phyloP scores from a whole-genome alignment of 148 eudicot species.

The Cornus kousa region DNA sequence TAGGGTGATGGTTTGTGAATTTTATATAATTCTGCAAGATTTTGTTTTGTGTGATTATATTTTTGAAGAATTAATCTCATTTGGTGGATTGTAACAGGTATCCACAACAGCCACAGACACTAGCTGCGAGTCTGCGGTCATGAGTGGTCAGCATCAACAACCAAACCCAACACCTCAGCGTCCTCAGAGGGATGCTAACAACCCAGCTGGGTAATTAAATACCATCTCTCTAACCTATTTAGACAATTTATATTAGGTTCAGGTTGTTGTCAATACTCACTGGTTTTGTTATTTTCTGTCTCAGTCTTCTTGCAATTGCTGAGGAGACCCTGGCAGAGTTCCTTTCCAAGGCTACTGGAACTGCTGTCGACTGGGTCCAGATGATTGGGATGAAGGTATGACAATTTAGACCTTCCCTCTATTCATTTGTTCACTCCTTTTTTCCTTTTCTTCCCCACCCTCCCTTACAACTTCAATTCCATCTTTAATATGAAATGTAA shows the following conservation, averaged over 20 bases:
- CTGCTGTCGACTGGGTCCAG: constrained; percentile 74
- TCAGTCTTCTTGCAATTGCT: constrained; percentile 56
- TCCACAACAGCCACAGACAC: constrained; percentile 50
- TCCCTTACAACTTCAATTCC: no score
- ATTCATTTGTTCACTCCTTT: neutral
- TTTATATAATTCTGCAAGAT: neutral
- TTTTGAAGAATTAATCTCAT: neutral
- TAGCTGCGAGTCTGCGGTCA: constrained; percentile 59
- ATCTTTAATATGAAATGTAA: neutral
- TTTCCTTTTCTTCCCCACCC: neutral
- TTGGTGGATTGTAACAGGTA: constrained; percentile 24
- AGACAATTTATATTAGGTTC: neutral
- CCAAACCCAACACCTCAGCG: constrained; percentile 57
- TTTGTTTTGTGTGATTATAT: neutral
- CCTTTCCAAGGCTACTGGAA: constrained; percentile 67
- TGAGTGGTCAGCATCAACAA: constrained; percentile 56
- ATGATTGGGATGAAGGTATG: constrained; percentile 69
- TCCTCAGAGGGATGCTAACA: constrained; percentile 51
- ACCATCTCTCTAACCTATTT: neutral
- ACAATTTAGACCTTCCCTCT: neutral
- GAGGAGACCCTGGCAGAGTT: constrained; percentile 69
- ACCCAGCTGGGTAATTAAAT: constrained; percentile 53
- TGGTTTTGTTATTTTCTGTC: neutral
- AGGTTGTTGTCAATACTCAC: neutral
- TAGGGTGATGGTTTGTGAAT: neutral